Conservation (phyloP, 441 rosid genomes). For the Brassica hybrid region DNA sequence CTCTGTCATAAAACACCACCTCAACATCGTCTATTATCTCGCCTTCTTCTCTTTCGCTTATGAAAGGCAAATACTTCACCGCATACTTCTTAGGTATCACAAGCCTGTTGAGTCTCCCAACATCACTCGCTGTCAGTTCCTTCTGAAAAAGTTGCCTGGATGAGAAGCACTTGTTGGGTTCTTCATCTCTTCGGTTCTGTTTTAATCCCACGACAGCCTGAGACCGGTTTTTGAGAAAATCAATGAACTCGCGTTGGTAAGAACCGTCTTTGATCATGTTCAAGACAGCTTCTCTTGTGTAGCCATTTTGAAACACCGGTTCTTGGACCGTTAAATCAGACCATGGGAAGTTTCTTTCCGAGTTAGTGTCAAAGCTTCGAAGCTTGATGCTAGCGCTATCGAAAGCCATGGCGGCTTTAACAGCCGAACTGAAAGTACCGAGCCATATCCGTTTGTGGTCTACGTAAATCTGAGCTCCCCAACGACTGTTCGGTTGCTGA, state of each 20-base stretch:
- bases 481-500: conserved; percentile 51
- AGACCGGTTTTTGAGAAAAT: neutral
- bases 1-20: neutral
- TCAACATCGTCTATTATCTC: neutral
- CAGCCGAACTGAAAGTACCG: conserved; percentile 54
- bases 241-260: neutral
- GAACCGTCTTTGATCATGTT: conserved; percentile 23
- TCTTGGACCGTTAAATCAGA: neutral
- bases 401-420: conserved; percentile 58
- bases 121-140: conserved; percentile 4
- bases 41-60: neutral
- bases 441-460: conserved; percentile 60
- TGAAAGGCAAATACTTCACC: neutral
- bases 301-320: neutral
- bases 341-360: neutral
- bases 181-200: neutral
- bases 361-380: conserved; percentile 15
- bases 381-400: conserved; percentile 55
- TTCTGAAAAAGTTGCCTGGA: neutral
- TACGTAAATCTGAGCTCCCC: conserved; percentile 63
- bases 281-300: neutral
- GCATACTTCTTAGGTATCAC: conserved; percentile 14
- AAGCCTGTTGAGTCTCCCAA: conserved; percentile 12
- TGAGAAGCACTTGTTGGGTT: neutral
- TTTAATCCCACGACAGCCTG: neutral